A percentile compares a stretch with the other conserved stretches of the same genome.
These are phyloP conservation scores for Starmerella khaoyaiensis DNA, from an alignment of 805 yeast species.

Conservation along the genomic window DNA sequence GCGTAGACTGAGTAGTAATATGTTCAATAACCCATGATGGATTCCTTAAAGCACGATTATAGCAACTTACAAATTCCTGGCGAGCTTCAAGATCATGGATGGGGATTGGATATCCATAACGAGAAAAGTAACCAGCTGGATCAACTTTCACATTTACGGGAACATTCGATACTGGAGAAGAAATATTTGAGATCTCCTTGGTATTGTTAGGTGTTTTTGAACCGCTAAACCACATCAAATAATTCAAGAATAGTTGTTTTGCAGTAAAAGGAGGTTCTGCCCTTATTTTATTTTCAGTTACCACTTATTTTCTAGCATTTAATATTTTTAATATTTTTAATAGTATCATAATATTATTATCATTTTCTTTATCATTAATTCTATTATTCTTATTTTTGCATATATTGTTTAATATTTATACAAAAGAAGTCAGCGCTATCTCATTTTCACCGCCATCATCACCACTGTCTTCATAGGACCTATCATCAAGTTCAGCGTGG, in stretches of 20 bases:
- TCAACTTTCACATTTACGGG: slow-evolving; percentile 35
- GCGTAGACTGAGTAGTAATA: slow-evolving; percentile 62
- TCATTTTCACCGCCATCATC: slow-evolving; percentile 25
- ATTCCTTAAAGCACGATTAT: slow-evolving; percentile 69
- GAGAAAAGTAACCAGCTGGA: slow-evolving; percentile 68
- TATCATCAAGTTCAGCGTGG: slow-evolving; percentile 7
- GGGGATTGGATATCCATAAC: slow-evolving; percentile 93
- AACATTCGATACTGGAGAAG: not conserved
- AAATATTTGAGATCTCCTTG: not conserved
- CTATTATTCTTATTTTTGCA: too few relatives aligned
- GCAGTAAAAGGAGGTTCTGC: too few relatives aligned
- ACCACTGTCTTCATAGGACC: slow-evolving; percentile 6
- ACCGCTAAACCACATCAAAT: slow-evolving; percentile 8
- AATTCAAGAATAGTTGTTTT: too few relatives aligned
- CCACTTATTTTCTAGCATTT: too few relatives aligned
- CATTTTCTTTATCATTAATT: too few relatives aligned
- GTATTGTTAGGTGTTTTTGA: slow-evolving; percentile 1
- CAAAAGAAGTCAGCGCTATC: slow-evolving; percentile 42
- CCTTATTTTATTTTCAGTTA: too few relatives aligned
- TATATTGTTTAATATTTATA: slow-evolving; percentile 4
- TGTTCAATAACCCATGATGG: slow-evolving; percentile 78
- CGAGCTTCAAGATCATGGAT: slow-evolving; percentile 66
- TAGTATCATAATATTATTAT: too few relatives aligned
- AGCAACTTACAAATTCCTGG: slow-evolving; percentile 72
- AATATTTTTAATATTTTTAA: too few relatives aligned